Evolutionary conservation across 1,284 basidiomycete genomes (phyloP).

Genomic region (Puccinia horiana): DNA sequence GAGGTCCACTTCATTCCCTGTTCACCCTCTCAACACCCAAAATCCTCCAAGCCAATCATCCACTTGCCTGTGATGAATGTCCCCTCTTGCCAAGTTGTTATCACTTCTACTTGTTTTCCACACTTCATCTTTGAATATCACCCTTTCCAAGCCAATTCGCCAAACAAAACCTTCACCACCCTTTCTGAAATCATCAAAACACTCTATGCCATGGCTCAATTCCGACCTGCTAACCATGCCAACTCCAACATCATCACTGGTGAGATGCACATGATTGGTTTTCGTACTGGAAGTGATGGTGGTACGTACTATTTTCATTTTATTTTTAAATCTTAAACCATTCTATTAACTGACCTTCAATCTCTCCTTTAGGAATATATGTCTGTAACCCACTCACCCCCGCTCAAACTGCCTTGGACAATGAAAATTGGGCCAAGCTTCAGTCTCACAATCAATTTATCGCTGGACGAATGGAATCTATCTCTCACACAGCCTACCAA

Average conservation of each 20-base stretch:
- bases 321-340: background rate
- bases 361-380: background rate
- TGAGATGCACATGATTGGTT: slow-evolving; percentile 3
- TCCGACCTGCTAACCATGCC: background rate
- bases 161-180: background rate
- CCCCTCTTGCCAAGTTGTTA: background rate
- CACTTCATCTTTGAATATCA: slow-evolving; percentile 16
- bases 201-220: background rate
- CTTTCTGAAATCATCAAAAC: background rate
- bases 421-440: background rate
- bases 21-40: slow-evolving; percentile 9
- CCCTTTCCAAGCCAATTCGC: background rate
- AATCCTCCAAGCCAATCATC: background rate
- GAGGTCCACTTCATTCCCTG: background rate
- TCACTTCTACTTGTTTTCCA: background rate
- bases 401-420: background rate
- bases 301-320: background rate
- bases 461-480: background rate
- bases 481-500: background rate
- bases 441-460: background rate
- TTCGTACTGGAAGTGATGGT: background rate
- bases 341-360: background rate
- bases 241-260: background rate
- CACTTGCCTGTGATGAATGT: background rate
- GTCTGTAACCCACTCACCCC: background rate